A percentile compares a stretch with the other conserved stretches of the same genome.
Evolutionary conservation across 192 early-diverging fungal genomes (phyloP).

Genomic region (Mortierella claussenii): DNA sequence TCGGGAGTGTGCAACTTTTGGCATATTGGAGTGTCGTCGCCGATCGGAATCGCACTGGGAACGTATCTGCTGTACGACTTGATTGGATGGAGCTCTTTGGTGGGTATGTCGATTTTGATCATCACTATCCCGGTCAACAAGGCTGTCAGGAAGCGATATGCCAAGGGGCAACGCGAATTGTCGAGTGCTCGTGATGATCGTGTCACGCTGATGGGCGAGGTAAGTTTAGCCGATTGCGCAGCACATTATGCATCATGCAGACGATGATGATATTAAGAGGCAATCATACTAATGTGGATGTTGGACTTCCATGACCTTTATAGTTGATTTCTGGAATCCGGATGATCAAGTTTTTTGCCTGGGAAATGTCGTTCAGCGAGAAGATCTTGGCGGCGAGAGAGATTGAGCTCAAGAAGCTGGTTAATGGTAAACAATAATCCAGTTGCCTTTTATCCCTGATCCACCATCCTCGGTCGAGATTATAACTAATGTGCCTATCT

Average conservation of each 20-base stretch:
- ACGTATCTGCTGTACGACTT: slow-evolving; percentile 78
- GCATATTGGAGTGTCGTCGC: slow-evolving; percentile 65
- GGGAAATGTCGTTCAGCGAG: slow-evolving; percentile 74
- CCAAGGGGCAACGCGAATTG: slow-evolving; percentile 64
- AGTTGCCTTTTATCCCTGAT: neutral
- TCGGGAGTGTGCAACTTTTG: slow-evolving; percentile 62
- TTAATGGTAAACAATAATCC: slow-evolving; percentile 45
- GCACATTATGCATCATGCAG: too few relatives aligned
- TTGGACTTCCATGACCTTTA: too few relatives aligned
- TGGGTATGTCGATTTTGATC: slow-evolving; percentile 74
- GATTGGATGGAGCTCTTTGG: slow-evolving; percentile 82
- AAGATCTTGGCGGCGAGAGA: slow-evolving; percentile 66
- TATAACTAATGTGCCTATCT: neutral
- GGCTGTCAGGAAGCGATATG: slow-evolving; percentile 43
- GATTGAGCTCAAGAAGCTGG: slow-evolving; percentile 56
- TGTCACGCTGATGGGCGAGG: slow-evolving; percentile 70
- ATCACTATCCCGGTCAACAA: slow-evolving; percentile 49
- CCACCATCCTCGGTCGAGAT: neutral
- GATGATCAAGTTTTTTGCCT: slow-evolving; percentile 91
- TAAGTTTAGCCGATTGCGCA: slow-evolving; percentile 36
- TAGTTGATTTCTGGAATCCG: slow-evolving; percentile 83
- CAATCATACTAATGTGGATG: too few relatives aligned
- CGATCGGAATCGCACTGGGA: slow-evolving; percentile 72
- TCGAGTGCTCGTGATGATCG: slow-evolving; percentile 71
- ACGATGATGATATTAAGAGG: too few relatives aligned